phyloP scores from a whole-genome alignment of 208 protist species.

The Balamuthia mandrillaris region DNA sequence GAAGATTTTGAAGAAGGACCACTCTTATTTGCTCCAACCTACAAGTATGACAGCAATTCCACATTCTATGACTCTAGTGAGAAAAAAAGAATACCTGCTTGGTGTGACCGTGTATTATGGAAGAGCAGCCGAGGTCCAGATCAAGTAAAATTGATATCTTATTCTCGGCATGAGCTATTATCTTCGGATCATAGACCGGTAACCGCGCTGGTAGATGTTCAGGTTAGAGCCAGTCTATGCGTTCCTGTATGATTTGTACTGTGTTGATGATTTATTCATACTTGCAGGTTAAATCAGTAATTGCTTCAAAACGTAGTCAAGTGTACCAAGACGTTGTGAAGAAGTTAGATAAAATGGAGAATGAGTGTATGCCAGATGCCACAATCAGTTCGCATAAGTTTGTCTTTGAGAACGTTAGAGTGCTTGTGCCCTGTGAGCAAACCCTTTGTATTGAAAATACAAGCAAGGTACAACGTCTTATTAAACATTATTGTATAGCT shows the following conservation, averaged over 20 bases:
- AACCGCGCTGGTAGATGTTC: slow-evolving; percentile 30
- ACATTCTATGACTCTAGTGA: slow-evolving; percentile 47
- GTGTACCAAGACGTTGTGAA: slow-evolving; percentile 61
- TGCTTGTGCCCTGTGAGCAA: not conserved
- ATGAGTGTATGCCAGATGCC: slow-evolving; percentile 66
- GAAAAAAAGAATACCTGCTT: slow-evolving; percentile 64
- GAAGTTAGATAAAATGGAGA: slow-evolving; percentile 64
- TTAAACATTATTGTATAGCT: not conserved
- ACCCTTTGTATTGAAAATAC: slow-evolving; percentile 55
- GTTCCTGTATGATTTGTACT: not conserved
- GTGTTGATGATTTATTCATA: not conserved
- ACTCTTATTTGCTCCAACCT: slow-evolving; percentile 73
- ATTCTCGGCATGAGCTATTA: slow-evolving; percentile 49
- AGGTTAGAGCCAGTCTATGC: not conserved
- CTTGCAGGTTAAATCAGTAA: slow-evolving; percentile 48
- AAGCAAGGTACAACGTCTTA: slow-evolving; percentile 39
- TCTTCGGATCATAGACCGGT: slow-evolving; percentile 67
- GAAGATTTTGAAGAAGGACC: slow-evolving; percentile 64
- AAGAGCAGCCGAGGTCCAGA: not conserved
- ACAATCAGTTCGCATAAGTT: slow-evolving; percentile 36
- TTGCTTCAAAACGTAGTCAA: slow-evolving; percentile 9
- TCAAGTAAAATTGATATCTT: slow-evolving; percentile 1
- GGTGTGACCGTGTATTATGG: slow-evolving; percentile 74
- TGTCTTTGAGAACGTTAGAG: slow-evolving; percentile 42
- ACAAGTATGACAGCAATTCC: slow-evolving; percentile 76